phyloP scores from a whole-genome alignment of 495 filamentous ascomycete genomes.

The Neurospora sp. region DNA sequence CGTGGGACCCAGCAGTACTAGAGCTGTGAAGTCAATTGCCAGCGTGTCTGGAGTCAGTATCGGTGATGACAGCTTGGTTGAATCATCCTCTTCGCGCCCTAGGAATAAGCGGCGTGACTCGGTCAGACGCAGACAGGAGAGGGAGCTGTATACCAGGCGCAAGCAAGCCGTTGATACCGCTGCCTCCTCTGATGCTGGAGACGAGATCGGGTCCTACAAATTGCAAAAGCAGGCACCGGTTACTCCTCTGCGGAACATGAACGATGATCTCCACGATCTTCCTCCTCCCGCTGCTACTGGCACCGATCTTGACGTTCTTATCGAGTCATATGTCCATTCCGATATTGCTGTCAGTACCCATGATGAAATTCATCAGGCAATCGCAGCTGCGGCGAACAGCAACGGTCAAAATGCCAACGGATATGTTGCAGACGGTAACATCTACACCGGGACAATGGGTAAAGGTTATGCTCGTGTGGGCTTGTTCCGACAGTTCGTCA shows the following conservation, averaged over 20 bases:
- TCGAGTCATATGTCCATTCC: slow-evolving; percentile 63
- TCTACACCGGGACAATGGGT: slow-evolving; percentile 42
- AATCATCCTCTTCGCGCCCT: slow-evolving; percentile 44
- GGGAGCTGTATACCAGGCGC: slow-evolving; percentile 81
- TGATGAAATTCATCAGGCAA: slow-evolving; percentile 67
- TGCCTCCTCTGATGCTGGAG: slow-evolving; percentile 54
- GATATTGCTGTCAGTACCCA: slow-evolving; percentile 68
- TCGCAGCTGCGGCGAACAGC: slow-evolving; percentile 44
- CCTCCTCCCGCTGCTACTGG: slow-evolving; percentile 54
- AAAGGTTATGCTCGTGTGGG: slow-evolving; percentile 78
- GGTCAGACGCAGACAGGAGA: slow-evolving; percentile 72
- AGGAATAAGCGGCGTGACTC: slow-evolving; percentile 61
- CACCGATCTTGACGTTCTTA: slow-evolving; percentile 77
- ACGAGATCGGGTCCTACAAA: slow-evolving; percentile 47
- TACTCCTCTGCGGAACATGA: slow-evolving; percentile 47
- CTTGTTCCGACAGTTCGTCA: slow-evolving; percentile 68
- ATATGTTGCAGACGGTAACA: slow-evolving; percentile 36
- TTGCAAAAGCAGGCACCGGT: slow-evolving; percentile 57
- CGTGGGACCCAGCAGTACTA: slow-evolving; percentile 76
- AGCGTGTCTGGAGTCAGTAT: slow-evolving; percentile 63
- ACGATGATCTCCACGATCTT: slow-evolving; percentile 61
- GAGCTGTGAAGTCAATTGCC: slow-evolving; percentile 83
- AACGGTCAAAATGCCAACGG: slow-evolving; percentile 62
- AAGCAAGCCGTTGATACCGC: slow-evolving; percentile 56
- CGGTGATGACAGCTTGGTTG: slow-evolving; percentile 39